phyloP scores from a whole-genome alignment of 2,329 filamentous ascomycete genomes.

The Sordariomycetes sp. region DNA sequence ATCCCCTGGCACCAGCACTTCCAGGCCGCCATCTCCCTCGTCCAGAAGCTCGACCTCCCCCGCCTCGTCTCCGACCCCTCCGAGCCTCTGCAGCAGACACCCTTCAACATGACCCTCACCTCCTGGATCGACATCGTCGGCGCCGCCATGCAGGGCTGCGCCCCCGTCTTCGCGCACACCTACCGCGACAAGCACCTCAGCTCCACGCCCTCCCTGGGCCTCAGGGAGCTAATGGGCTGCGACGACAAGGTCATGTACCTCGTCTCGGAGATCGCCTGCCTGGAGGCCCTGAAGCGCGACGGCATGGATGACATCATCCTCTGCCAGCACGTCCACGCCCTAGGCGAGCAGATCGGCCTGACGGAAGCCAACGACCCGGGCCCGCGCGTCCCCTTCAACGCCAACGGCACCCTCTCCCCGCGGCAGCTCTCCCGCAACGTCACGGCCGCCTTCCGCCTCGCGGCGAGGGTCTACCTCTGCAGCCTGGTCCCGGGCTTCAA shows the following conservation, averaged over 20 bases:
- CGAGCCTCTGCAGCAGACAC: conserved; percentile 40
- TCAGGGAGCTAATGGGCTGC: conserved; percentile 92
- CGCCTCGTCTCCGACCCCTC: conserved; percentile 47
- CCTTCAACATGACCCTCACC: conserved; percentile 91
- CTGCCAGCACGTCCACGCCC: conserved; percentile 78
- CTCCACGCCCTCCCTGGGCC: conserved; percentile 48
- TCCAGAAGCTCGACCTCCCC: conserved; percentile 73
- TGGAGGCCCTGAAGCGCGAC: conserved; percentile 74
- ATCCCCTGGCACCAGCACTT: conserved; percentile 98
- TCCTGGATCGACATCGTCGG: conserved; percentile 97
- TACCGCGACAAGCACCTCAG: conserved; percentile 90
- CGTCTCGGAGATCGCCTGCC: conserved; percentile 92
- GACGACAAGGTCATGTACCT: conserved; percentile 96
- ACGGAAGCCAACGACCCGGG: conserved; percentile 55
- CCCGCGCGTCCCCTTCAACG: conserved; percentile 47
- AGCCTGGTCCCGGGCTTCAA: conserved; percentile 83
- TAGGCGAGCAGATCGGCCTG: conserved; percentile 73
- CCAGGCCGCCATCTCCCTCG: conserved; percentile 74
- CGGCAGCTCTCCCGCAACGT: conserved; percentile 81
- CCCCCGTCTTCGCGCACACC: conserved; percentile 83
- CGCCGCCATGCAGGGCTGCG: conserved; percentile 76
- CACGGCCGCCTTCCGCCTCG: conserved; percentile 79
- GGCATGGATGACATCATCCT: conserved; percentile 78
- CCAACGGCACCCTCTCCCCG: conserved; percentile 63
- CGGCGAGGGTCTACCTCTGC: conserved; percentile 93